These are phyloP conservation scores for Ceratocystis smalleyi DNA, from an alignment of 2,329 filamentous ascomycete genomes.

Conservation along the genomic window DNA sequence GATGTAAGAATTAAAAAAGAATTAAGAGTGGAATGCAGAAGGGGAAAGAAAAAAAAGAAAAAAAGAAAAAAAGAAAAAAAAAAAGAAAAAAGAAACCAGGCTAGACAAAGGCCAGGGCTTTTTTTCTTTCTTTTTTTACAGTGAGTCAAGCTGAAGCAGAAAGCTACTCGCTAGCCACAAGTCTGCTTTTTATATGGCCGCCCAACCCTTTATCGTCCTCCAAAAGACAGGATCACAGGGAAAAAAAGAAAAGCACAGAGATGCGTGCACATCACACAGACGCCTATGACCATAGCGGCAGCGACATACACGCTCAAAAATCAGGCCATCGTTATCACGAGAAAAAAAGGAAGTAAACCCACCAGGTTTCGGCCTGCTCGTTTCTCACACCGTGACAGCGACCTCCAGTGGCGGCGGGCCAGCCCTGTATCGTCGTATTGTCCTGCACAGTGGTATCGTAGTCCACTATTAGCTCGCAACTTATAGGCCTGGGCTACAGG, in stretches of 20 bases:
- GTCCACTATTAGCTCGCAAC: neutral
- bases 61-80: neutral
- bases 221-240: slow-evolving; percentile 22
- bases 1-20: slow-evolving; percentile 7
- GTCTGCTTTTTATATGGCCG: neutral
- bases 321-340: neutral
- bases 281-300: too few species aligned
- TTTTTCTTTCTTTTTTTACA: neutral
- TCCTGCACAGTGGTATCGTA: too few species aligned
- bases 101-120: too few species aligned
- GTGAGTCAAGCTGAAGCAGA: neutral
- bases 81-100: neutral
- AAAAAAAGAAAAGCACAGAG: slow-evolving; percentile 22
- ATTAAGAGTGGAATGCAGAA: neutral
- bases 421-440: too few species aligned
- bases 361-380: neutral
- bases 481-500: neutral
- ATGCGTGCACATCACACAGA: neutral
- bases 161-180: neutral
- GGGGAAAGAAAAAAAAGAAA: neutral
- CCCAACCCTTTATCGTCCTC: slow-evolving; percentile 5
- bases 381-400: neutral
- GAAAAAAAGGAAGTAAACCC: neutral
- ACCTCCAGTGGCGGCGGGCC: too few species aligned
- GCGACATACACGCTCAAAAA: neutral